phyloP scores from a whole-genome alignment of 805 yeast species.

The Ascoidea asiatica region DNA sequence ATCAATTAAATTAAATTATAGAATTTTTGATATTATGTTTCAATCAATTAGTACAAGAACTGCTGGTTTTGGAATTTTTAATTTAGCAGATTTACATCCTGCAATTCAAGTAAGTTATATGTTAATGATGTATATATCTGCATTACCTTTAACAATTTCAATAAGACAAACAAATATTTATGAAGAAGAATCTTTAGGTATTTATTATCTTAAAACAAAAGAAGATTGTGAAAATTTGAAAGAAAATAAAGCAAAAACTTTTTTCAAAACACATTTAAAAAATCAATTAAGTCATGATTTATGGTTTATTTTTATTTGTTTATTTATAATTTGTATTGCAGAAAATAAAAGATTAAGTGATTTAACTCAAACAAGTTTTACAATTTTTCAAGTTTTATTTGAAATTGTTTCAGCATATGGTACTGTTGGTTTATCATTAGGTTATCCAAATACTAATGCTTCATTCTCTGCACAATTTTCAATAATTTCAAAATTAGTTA shows the following conservation, averaged over 20 bases:
- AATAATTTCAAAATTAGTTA: slow-evolving; percentile 64
- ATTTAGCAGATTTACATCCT: slow-evolving; percentile 62
- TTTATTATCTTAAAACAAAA: slow-evolving; percentile 30
- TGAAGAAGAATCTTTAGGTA: slow-evolving; percentile 94
- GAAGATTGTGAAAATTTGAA: slow-evolving; percentile 9
- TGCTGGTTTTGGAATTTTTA: slow-evolving; percentile 75
- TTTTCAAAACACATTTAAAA: slow-evolving; percentile 77
- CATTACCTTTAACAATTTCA: slow-evolving; percentile 89
- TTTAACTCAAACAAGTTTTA: slow-evolving; percentile 33
- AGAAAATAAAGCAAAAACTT: slow-evolving; percentile 34
- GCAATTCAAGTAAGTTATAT: slow-evolving; percentile 88
- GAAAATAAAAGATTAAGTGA: slow-evolving; percentile 54
- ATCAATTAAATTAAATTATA: slow-evolving; percentile 48
- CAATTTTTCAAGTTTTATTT: slow-evolving; percentile 62
- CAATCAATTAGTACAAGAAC: slow-evolving; percentile 92
- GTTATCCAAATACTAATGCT: slow-evolving; percentile 53
- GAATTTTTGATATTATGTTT: slow-evolving; percentile 71
- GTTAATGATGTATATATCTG: slow-evolving; percentile 99
- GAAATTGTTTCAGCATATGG: slow-evolving; percentile 94
- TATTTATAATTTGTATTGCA: slow-evolving; percentile 76
- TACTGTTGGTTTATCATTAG: slow-evolving; percentile 86
- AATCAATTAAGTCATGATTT: slow-evolving; percentile 87
- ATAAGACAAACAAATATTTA: slow-evolving; percentile 94
- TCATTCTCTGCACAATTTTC: slow-evolving; percentile 68
- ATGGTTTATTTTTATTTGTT: slow-evolving; percentile 83